These are phyloP conservation scores for Sherardia arvensis DNA, from an alignment of 257 asterid species.

Conservation along the genomic window DNA sequence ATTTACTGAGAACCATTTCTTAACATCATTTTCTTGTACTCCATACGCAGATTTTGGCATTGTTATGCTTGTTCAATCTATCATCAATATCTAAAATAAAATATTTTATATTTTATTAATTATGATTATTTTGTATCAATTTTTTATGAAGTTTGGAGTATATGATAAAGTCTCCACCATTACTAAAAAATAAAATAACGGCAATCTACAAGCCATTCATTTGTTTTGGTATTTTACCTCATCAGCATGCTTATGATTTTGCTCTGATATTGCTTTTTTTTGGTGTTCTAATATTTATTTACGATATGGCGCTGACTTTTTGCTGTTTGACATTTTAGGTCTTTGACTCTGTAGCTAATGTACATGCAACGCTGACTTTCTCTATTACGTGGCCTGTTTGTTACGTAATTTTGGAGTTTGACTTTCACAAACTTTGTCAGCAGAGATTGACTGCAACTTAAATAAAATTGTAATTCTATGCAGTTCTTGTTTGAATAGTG, in stretches of 20 bases:
- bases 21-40: no score
- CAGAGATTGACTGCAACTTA: not conserved
- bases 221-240: not conserved
- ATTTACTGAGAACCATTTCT: no score
- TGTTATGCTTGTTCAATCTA: no score
- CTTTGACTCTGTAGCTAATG: not conserved
- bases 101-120: no score
- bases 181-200: not conserved
- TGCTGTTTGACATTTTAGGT: not conserved
- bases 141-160: no score
- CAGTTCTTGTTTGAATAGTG: no score
- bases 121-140: not conserved
- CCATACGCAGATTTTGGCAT: no score
- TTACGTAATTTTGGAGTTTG: not conserved
- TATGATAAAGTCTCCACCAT: no score
- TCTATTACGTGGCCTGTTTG: not conserved
- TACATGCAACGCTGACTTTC: not conserved
- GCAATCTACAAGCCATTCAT: not conserved
- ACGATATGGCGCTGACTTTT: not conserved
- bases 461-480: no score
- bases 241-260: not conserved
- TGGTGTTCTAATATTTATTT: not conserved
- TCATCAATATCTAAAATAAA: no score
- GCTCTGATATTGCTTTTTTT: not conserved
- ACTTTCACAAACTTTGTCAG: not conserved